Base-by-base conservation (phyloP, 495 filamentous ascomycete species). In the Aspergillus saccharolyticus region DNA sequence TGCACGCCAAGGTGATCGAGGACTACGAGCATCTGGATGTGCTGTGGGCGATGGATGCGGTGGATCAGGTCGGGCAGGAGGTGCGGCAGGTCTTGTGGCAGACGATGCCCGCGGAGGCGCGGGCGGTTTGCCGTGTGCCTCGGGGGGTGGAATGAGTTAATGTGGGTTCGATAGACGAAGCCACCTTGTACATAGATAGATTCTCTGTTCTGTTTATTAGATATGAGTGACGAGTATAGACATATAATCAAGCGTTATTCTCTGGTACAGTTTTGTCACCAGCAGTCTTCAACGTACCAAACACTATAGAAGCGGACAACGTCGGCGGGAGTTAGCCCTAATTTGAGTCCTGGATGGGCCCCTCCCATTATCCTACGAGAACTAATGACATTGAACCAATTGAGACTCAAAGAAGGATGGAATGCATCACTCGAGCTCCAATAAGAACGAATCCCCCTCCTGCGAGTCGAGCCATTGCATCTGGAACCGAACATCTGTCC, bases 1-100 rank as follows among this genome's bases (percentile, higher is more conserved):
- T 96, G 42, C 88, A 96, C 70, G 77, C 78, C 19, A 93, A 89
- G 68, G 73, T 96, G 20, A 89, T 98, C 24, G 84, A 91, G 2
- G 93, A 88, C 52, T 96, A 97, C 69, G 92, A 96, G 72, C 93
- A 98, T 69, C 78, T 98, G 22, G 93, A 98, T 74, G 91, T 97
- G 4, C 80, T 98, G 22, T 98, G 93, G 93, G 93, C 93, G 0
- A 90, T 98, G 75, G 91, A 97, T 68, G 80, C 83, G 0, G 82
- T 90, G 19, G 89, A 96, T 51, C 81, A 92, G 70, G 88, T 97
- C 6, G 92, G 90, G 4, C 80, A 75, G 56, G 94, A 96, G 73
- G 76, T 98, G 0, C 78, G 82, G 28, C 86, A 94, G 65, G 86
- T 96, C 24, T 65, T 98, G 43, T 96, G 93, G 93, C 85, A 82